Evolutionary conservation across 2,329 filamentous ascomycete genomes (phyloP), one percentile per base, ranked within the genome.

Genomic region (Juglanconis sp.): DNA sequence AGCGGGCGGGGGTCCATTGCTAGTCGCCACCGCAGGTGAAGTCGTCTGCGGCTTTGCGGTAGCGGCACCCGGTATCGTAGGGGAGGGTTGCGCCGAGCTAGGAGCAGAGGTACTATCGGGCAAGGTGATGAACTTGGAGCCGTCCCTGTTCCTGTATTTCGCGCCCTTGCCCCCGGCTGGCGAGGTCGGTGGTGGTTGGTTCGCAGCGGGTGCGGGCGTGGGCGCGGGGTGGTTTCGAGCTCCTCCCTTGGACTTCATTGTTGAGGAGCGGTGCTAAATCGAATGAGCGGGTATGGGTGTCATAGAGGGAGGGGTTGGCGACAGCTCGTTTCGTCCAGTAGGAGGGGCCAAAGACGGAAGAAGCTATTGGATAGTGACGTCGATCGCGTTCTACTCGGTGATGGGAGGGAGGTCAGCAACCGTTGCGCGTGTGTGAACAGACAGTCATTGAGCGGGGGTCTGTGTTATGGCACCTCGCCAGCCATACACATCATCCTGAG

Each of bases 101-200:
- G 60, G 59, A 56, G 55, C 54, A 65, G 80, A 73, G 56, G 73
- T 80, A 54, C 75, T 74, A 40, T 75, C 76, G 35, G 85, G 84
- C 13, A 87, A 81, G 48, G 83, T 87, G 70, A 88, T 87, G 72
- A 86, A 86, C 76, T 88, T 88, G 63, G 85, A 87, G 61, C 86
- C 86, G 76, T 89, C 85, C 72, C 87, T 87, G 69, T 87, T 88
- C 63, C 81, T 85, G 70, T 87, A 87, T 68, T 86, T 87, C 34
- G 85, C 80, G 60, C 73, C 67, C 70, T 80, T 82, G 38, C 47
- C 46, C 53, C 76, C 75, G 62, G 77, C 77, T 56, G 84, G 80
- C 62, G 83, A 84, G 65, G 79, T 72, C 68, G 83, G 79, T 65
- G 76, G 71, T 79, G 78, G 72, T 80, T 81, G 73, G 79, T 75